These are phyloP conservation scores for Aspergillus bombycis DNA, from an alignment of 2,329 filamentous ascomycete species.

Conservation along the genomic window DNA sequence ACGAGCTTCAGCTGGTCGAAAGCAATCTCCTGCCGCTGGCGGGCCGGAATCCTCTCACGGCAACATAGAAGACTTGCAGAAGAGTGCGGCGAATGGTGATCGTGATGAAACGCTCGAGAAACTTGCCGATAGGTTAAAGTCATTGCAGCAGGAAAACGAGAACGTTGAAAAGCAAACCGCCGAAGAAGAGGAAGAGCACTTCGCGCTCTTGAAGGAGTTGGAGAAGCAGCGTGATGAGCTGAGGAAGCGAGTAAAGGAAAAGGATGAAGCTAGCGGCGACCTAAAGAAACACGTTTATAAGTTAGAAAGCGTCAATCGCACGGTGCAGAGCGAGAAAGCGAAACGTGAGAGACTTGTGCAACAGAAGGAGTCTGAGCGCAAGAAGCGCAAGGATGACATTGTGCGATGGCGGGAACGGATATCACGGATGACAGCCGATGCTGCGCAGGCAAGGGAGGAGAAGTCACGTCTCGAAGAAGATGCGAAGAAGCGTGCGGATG, in stretches of 20 bases:
- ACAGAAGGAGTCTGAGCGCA: conserved; percentile 63
- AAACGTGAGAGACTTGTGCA: conserved; percentile 71
- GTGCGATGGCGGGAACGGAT: conserved; percentile 61
- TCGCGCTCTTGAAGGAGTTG: conserved; percentile 66
- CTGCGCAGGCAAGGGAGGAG: conserved; percentile 48
- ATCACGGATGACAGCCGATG: conserved; percentile 54
- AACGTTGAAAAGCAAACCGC: conserved; percentile 70
- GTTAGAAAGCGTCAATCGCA: conserved; percentile 79
- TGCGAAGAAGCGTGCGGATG: conserved; percentile 42
- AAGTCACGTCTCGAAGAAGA: conserved; percentile 46
- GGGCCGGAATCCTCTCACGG: conserved; percentile 44
- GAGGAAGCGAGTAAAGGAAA: conserved; percentile 77
- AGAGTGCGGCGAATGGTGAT: conserved; percentile 49
- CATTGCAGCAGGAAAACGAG: conserved; percentile 79
- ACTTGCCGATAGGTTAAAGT: conserved; percentile 79
- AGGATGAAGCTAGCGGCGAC: conserved; percentile 86
- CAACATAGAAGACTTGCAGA: conserved; percentile 44
- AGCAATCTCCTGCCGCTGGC: conserved; percentile 71
- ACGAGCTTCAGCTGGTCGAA: conserved; percentile 72
- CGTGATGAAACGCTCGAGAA: conserved; percentile 72
- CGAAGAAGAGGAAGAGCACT: conserved; percentile 71
- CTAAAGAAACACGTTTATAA: conserved; percentile 78
- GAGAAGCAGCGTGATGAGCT: conserved; percentile 79
- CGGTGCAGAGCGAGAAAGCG: conserved; percentile 74
- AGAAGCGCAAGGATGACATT: conserved; percentile 64